Evolutionary conservation across 495 filamentous ascomycete genomes (phyloP).

Genomic region (Neurospora cerealis): DNA sequence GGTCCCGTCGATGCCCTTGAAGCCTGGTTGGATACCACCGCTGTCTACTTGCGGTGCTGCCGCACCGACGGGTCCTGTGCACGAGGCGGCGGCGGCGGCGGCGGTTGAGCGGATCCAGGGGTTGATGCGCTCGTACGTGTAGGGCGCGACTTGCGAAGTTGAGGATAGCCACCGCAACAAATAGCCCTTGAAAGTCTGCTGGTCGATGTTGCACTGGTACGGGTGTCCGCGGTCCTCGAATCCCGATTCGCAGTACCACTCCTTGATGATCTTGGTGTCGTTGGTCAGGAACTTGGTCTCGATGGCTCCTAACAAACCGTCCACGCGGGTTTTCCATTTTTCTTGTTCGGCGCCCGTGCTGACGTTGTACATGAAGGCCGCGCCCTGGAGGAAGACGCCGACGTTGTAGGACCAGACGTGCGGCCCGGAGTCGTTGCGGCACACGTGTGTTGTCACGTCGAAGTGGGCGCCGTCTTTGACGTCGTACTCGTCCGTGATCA

Average conservation of each 20-base stretch:
- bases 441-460: conserved; percentile 31
- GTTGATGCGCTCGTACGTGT: conserved; percentile 44
- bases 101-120: conserved; percentile 50
- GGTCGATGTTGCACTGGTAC: conserved; percentile 53
- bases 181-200: conserved; percentile 67
- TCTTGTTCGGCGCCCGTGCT: conserved; percentile 36
- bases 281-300: conserved; percentile 47
- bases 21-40: conserved; percentile 43
- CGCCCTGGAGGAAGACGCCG: conserved; percentile 62
- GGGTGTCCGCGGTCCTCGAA: conserved; percentile 27
- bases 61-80: conserved; percentile 45
- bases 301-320: conserved; percentile 45
- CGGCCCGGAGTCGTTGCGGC: conserved; percentile 43
- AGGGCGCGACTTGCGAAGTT: conserved; percentile 56
- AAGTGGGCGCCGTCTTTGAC: conserved; percentile 60
- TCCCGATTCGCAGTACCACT: conserved; percentile 55
- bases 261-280: conserved; percentile 48
- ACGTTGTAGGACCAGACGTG: conserved; percentile 72
- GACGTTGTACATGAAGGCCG: conserved; percentile 69
- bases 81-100: conserved; percentile 49
- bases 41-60: conserved; percentile 29
- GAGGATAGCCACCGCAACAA: conserved; percentile 60
- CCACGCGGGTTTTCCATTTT: conserved; percentile 46
- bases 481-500: conserved; percentile 51
- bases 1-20: conserved; percentile 37